Evolutionary conservation across 768 basidiomycete species (phyloP), one percentile per base, ranked within the genome.

Genomic region (Leccinum obscurum): DNA sequence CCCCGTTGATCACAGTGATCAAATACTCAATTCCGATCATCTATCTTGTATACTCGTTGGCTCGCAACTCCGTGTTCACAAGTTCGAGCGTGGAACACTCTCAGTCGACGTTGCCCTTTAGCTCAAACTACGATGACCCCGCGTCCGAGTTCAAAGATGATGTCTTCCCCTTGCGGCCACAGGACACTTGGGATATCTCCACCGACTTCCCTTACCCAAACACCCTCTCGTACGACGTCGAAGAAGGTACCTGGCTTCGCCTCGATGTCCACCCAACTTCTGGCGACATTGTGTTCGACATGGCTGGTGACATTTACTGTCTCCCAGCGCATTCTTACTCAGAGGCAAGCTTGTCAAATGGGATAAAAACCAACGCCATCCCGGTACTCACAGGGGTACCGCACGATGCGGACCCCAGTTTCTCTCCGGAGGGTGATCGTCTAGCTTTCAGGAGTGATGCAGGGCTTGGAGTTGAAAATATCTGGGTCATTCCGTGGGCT

Each of bases 381-480:
- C 86, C 88, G 8, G 75, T 91, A 35, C 75, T 89, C 28, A 75
- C 77, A 0, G 89, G 89, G 3, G 76, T 88, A 17, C 89, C 89
- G 11, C 80, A 86, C 62, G 89, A 90, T 64, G 80, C 86, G 0
- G 87, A 90, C 69, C 88, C 88, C 1, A 86, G 81, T 60, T 90
- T 91, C 74, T 89, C 88, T 6, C 87, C 89, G 0, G 72, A 79
- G 41, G 88, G 89, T 0, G 81, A 85, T 57, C 76, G 77, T 49
- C 60, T 90, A n/a, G 85, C 85, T 4, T 91, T 87, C 69, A 80
- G 83, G 62, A 90, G 89, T 54, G 89, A 90, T 70, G 89, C 88
- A 7, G 87, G 79, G 37, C 77, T 88, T 3, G 89, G 89, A 5
- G 76, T 89, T 15, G 88, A 90, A 66, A 90, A 91, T 65, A 87